Base-by-base conservation (phyloP, 202 grass and related monocot genomes). In the Setaria italica region DNA sequence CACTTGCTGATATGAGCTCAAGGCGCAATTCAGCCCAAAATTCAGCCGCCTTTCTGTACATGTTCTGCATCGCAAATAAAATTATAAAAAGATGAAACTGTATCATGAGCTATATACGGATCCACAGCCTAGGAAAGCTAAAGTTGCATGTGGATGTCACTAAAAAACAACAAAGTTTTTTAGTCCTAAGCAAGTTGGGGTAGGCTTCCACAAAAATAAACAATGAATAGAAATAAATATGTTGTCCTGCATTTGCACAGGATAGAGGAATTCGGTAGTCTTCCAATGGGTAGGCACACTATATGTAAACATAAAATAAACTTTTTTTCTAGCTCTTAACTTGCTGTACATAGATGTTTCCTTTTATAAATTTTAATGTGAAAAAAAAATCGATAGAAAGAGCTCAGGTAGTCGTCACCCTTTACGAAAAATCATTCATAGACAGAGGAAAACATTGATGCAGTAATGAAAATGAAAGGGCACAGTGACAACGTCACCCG, bases 11-110 rank as follows among this genome's bases (percentile, higher is more conserved):
- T 85, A 99, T 45, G 60, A 99, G 87, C 78, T 94, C 94, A 88
- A 99, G 81, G 29, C 97, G 91, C 80, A 97, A 65, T 66, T 94
- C 90, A 46, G 90, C 83, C 94, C 94, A 99, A 79, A 99, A 97
- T 83, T 87, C 87, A 10, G 97, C 85, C 63, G 97, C 94, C 67
- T 90, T 99, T 86, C 66, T 90, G 74, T 97, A 99, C 88, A 99
- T 96, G 85, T 80, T 91, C 97, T 99, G 89, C 58, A 87, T 87
- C 77, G 60, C 13, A 54, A 87, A 88, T 47, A 37, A 58, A 21
- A 21, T 21, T 58, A 58, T 58, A 58, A 77, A 5, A 65, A 67
- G 34, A 56, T 54, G 46, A 35, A 90, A 87, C 6, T 58, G 75
- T 70, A 84, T 49, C 65, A 64, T 86, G 56, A 66, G 60, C 56